Evolutionary conservation across 441 rosid species (phyloP).

Genomic region (Corymbia calophylla): DNA sequence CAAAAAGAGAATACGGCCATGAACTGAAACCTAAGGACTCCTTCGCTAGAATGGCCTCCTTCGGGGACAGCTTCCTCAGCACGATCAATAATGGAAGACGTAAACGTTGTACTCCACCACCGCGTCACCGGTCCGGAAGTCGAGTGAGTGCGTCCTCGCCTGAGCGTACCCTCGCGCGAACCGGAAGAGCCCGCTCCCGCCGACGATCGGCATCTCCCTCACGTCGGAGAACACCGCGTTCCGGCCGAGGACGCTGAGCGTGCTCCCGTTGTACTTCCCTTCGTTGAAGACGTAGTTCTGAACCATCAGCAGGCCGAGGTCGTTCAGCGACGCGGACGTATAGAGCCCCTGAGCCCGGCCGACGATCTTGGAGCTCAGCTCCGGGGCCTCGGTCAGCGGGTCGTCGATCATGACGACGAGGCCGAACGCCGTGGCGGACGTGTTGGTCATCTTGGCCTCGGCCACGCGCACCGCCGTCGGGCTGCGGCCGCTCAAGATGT

Average conservation of each 20-base stretch:
- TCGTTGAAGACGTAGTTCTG: background rate
- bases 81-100: slow-evolving; percentile 22
- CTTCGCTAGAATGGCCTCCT: background rate
- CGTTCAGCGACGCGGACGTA: background rate
- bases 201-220: background rate
- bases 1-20: background rate
- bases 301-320: background rate
- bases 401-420: background rate
- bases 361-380: background rate
- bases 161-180: background rate
- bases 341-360: background rate
- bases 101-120: slow-evolving; percentile 8
- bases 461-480: background rate
- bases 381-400: background rate
- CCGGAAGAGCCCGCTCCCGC: background rate
- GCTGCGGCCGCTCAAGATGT: background rate
- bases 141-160: background rate
- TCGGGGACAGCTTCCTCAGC: background rate
- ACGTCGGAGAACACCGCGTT: background rate
- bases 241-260: background rate
- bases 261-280: background rate
- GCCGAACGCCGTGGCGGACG: background rate
- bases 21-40: background rate
- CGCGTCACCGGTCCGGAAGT: background rate
- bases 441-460: background rate